Evolutionary conservation across 139 green algal species (phyloP).

Genomic region (Pseudopediastrum boryanum): DNA sequence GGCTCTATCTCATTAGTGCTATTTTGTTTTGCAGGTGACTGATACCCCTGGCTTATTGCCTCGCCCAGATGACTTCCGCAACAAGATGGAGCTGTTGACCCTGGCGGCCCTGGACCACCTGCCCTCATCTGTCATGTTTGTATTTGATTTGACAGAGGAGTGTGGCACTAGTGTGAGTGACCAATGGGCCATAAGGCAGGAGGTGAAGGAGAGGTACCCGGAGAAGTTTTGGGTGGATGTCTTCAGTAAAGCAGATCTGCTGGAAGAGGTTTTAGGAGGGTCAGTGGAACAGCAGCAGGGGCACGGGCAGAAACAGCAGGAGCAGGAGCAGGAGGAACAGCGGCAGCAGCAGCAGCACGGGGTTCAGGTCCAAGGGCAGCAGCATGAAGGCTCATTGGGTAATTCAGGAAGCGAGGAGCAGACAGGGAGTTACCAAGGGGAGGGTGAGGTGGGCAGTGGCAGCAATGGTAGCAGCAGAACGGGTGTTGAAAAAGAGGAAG

Average conservation of each 20-base stretch:
- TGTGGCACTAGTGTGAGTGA: slow-evolving; percentile 85
- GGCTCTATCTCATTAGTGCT: no score
- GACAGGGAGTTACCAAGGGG: not conserved
- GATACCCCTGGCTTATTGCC: slow-evolving; percentile 95
- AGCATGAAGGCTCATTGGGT: slow-evolving; percentile 4
- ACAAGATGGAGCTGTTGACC: slow-evolving; percentile 95
- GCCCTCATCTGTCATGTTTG: slow-evolving; percentile 62
- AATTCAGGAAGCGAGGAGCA: not conserved
- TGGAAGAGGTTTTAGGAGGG: slow-evolving; percentile 48
- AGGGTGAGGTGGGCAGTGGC: not conserved
- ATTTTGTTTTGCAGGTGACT: slow-evolving; percentile 74
- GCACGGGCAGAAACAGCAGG: not conserved
- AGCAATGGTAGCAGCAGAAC: not conserved
- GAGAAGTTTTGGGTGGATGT: slow-evolving; percentile 92
- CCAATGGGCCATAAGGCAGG: slow-evolving; percentile 73
- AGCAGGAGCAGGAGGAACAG: not conserved
- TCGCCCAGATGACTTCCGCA: slow-evolving; percentile 82
- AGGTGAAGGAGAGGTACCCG: slow-evolving; percentile 74
- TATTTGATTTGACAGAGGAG: slow-evolving; percentile 85
- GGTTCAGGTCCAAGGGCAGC: not conserved
- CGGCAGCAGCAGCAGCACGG: slow-evolving; percentile 23
- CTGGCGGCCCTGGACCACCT: slow-evolving; percentile 89
- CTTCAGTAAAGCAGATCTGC: slow-evolving; percentile 91
- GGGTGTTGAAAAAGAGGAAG: not conserved
- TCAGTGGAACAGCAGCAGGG: not conserved